Conservation (phyloP, 768 basidiomycete genomes). For the Russula foetens region DNA sequence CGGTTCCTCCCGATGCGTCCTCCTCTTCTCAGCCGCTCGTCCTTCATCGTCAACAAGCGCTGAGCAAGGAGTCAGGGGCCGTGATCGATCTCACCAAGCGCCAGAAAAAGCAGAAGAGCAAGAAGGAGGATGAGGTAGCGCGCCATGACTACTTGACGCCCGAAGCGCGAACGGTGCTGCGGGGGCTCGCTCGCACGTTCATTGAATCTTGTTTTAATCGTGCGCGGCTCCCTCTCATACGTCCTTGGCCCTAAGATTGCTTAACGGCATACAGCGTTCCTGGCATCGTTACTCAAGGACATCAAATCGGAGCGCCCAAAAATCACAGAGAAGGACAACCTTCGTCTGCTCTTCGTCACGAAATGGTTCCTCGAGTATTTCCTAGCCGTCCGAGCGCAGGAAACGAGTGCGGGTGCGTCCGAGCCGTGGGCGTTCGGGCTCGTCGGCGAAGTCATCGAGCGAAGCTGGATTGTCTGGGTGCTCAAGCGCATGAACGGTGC, state of each 20-base stretch:
- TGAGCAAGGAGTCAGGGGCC: conserved; percentile 55
- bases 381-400: conserved; percentile 38
- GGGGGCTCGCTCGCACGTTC: conserved; percentile 64
- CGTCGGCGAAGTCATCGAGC: conserved; percentile 79
- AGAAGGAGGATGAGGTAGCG: conserved; percentile 62
- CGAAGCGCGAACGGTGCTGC: conserved; percentile 57
- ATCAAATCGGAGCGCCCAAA: conserved; percentile 88
- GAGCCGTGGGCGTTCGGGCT: conserved; percentile 58
- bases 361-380: conserved; percentile 95
- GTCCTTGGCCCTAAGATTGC: neutral
- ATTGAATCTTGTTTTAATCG: conserved; percentile 84
- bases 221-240: conserved; percentile 34
- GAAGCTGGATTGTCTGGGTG: conserved; percentile 86
- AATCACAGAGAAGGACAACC: conserved; percentile 90
- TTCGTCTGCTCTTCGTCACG: conserved; percentile 77
- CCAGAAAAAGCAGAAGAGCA: conserved; percentile 47
- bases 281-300: conserved; percentile 79
- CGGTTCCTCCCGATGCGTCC: conserved; percentile 18
- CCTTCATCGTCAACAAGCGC: conserved; percentile 79
- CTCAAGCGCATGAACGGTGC: conserved; percentile 82
- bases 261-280: conserved; percentile 54
- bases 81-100: conserved; percentile 53
- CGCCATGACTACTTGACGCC: conserved; percentile 59
- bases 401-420: conserved; percentile 33
- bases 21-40: conserved; percentile 50